Conservation (phyloP, 2,329 filamentous ascomycete genomes). For the Paramyrothecium sp. region DNA sequence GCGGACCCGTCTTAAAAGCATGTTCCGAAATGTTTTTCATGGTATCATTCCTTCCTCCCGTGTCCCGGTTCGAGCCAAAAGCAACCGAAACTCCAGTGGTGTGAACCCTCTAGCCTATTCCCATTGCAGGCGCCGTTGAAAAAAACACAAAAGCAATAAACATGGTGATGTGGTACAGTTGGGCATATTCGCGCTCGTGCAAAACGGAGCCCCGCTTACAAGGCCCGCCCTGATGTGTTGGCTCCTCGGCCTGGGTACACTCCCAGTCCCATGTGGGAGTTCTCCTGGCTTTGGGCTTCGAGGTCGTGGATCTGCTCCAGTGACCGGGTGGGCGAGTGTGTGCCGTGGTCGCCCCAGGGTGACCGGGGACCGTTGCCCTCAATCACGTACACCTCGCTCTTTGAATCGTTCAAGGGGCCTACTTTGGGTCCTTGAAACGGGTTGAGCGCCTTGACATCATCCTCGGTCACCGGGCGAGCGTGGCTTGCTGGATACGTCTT, state of each 20-base stretch:
- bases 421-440: neutral
- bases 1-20: no score
- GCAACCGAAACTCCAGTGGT: neutral
- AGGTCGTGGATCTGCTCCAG: slow-evolving; percentile 27
- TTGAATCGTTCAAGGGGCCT: slow-evolving; percentile 15
- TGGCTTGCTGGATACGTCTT: neutral
- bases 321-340: slow-evolving; percentile 16
- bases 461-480: neutral
- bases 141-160: neutral
- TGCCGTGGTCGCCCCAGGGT: slow-evolving; percentile 15
- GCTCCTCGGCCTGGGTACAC: neutral
- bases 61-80: neutral
- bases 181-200: no score
- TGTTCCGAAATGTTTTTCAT: neutral
- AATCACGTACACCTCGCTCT: slow-evolving; percentile 35
- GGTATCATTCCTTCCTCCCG: neutral
- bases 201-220: neutral
- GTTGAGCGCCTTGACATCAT: neutral
- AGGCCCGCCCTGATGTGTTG: neutral
- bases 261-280: slow-evolving; percentile 12
- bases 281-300: slow-evolving; percentile 28
- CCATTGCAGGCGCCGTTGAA: neutral
- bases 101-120: neutral
- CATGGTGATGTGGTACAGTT: no score
- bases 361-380: slow-evolving; percentile 23